Evolutionary conservation across 176 grass and related monocot genomes (phyloP).

Genomic region (Ensete ventricosum): DNA sequence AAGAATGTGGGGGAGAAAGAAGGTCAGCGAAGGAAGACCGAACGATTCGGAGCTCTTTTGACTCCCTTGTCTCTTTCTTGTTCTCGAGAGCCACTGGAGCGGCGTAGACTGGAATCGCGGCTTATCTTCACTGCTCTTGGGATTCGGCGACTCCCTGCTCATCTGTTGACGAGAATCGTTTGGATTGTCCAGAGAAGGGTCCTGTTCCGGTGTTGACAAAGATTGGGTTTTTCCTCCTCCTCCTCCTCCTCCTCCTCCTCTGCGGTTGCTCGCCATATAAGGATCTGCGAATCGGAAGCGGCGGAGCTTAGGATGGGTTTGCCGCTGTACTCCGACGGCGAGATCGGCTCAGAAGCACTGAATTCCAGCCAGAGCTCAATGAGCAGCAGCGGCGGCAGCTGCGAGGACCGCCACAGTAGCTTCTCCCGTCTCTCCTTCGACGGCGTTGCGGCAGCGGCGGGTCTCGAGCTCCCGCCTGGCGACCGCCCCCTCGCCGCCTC

Average conservation of each 20-base stretch:
- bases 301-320: conserved; percentile 3
- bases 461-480: not conserved
- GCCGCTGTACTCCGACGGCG: conserved; percentile 32
- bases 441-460: conserved; percentile 8
- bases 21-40: not conserved
- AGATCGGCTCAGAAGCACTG: conserved; percentile 41
- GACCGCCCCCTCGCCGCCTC: not conserved
- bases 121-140: not conserved
- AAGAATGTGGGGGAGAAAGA: not conserved
- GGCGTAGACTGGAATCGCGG: not conserved
- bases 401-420: conserved; percentile 38
- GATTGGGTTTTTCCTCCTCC: not conserved
- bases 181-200: not conserved
- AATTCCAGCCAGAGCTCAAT: conserved; percentile 76
- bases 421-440: conserved; percentile 56
- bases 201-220: not conserved
- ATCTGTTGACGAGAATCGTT: not conserved
- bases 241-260: too few relatives aligned
- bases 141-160: conserved; percentile 2
- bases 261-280: conserved; percentile 10
- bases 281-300: not conserved
- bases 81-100: not conserved
- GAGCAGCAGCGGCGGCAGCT: conserved; percentile 39
- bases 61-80: not conserved
- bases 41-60: not conserved